Evolutionary conservation across 768 basidiomycete genomes (phyloP).

Genomic region (Calocybe cyanea): DNA sequence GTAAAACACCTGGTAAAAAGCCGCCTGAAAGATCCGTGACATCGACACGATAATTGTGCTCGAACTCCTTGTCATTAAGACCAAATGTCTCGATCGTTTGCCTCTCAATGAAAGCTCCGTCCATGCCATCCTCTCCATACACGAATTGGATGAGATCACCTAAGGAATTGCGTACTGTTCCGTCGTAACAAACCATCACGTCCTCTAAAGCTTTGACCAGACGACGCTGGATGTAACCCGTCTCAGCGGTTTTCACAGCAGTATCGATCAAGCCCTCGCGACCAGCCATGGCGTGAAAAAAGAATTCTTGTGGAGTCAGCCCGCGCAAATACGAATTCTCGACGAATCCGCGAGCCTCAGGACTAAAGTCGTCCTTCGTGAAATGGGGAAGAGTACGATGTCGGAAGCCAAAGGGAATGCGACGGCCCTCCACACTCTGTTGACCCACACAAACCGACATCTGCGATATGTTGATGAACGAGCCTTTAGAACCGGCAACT

Average conservation of each 20-base stretch:
- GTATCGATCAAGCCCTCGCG: conserved; percentile 99
- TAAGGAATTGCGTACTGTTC: conserved; percentile 94
- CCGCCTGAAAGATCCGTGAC: conserved; percentile 80
- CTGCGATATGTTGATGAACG: conserved; percentile 99
- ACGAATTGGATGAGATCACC: conserved; percentile 95
- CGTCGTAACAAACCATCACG: conserved; percentile 96
- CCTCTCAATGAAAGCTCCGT: conserved; percentile 95
- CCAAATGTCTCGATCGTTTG: conserved; percentile 91
- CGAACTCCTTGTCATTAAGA: conserved; percentile 77
- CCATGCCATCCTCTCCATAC: conserved; percentile 99
- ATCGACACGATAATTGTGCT: conserved; percentile 92
- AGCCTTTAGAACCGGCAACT: conserved; percentile 97
- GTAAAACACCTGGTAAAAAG: conserved; percentile 75
- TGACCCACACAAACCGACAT: conserved; percentile 99
- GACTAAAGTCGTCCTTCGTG: conserved; percentile 97
- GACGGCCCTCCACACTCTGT: conserved; percentile 96
- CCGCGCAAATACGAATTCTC: conserved; percentile 98
- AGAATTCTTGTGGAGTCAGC: conserved; percentile 96
- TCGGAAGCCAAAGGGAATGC: conserved; percentile 97
- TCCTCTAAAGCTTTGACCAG: conserved; percentile 98
- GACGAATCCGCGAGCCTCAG: conserved; percentile 96
- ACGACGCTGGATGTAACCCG: conserved; percentile 97
- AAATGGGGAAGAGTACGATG: conserved; percentile 97
- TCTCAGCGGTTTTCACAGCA: conserved; percentile 99
- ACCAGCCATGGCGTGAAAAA: conserved; percentile 99